Conservation (phyloP, 2,329 filamentous ascomycete genomes). For the Monilinia vaccinii-corymbosi region DNA sequence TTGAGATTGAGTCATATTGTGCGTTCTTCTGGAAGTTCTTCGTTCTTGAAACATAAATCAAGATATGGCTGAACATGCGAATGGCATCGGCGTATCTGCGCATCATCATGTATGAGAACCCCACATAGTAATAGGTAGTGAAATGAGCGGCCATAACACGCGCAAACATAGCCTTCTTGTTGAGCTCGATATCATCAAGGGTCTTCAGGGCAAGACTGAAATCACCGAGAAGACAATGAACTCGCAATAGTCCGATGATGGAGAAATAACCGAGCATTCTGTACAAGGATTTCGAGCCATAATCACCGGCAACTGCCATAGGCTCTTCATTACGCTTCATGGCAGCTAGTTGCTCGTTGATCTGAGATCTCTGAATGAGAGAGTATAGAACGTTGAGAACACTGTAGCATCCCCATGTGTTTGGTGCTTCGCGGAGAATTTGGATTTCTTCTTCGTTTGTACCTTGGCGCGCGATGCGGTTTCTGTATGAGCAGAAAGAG, state of each 20-base stretch:
- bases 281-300: slow-evolving; percentile 89
- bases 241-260: slow-evolving; percentile 91
- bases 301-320: slow-evolving; percentile 81
- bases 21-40: slow-evolving; percentile 99
- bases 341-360: slow-evolving; percentile 91
- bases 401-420: slow-evolving; percentile 99
- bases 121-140: slow-evolving; percentile 99
- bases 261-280: slow-evolving; percentile 99
- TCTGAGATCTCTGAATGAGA: slow-evolving; percentile 95
- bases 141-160: slow-evolving; percentile 99
- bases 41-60: slow-evolving; percentile 95
- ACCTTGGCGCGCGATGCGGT: slow-evolving; percentile 74
- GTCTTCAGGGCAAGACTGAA: slow-evolving; percentile 98
- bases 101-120: slow-evolving; percentile 99
- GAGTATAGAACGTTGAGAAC: slow-evolving; percentile 99
- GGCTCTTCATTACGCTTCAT: slow-evolving; percentile 93
- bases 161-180: slow-evolving; percentile 99
- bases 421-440: slow-evolving; percentile 89
- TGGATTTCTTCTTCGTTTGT: slow-evolving; percentile 87
- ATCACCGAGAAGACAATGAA: slow-evolving; percentile 93
- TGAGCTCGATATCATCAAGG: slow-evolving; percentile 97
- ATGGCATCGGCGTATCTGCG: slow-evolving; percentile 98
- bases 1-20: slow-evolving; percentile 96
- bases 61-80: slow-evolving; percentile 99
- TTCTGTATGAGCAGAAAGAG: slow-evolving; percentile 95